Conservation (phyloP, 495 filamentous ascomycete species). For the Rhizodiscina lignyota region DNA sequence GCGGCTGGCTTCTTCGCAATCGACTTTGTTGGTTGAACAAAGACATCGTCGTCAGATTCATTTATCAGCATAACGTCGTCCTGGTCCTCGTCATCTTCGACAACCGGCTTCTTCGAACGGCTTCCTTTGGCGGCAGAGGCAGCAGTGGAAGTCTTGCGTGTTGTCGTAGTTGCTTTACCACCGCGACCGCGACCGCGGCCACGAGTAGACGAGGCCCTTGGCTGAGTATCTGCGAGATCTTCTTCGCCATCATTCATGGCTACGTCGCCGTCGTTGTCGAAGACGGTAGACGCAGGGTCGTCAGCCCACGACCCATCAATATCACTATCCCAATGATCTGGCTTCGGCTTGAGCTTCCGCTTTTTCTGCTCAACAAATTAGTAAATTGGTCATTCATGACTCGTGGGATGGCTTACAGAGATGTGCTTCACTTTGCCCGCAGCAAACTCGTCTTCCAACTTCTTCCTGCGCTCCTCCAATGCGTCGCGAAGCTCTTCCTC, state of each 20-base stretch:
- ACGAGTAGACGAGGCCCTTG: slow-evolving; percentile 13
- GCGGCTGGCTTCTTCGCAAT: slow-evolving; percentile 20
- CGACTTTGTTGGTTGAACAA: slow-evolving; percentile 25
- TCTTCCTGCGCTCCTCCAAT: slow-evolving; percentile 8
- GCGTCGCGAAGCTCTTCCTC: slow-evolving; percentile 22
- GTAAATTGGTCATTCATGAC: no score
- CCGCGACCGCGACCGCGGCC: slow-evolving; percentile 20
- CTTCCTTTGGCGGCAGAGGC: not conserved
- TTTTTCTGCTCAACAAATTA: no score
- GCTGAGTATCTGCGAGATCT: slow-evolving; percentile 20
- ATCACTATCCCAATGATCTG: slow-evolving; percentile 74
- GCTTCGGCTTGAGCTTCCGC: slow-evolving; percentile 55
- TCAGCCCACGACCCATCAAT: slow-evolving; percentile 74
- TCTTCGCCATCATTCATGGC: slow-evolving; percentile 29
- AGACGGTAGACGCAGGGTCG: slow-evolving; percentile 51
- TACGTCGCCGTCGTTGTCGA: slow-evolving; percentile 35
- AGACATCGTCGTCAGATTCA: slow-evolving; percentile 46
- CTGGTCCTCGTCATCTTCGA: slow-evolving; percentile 34
- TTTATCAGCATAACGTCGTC: slow-evolving; percentile 30
- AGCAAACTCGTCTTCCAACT: slow-evolving; percentile 32
- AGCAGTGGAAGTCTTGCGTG: slow-evolving; percentile 20
- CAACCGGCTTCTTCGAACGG: slow-evolving; percentile 1
- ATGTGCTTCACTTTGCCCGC: slow-evolving; percentile 16
- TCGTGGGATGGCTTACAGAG: no score
- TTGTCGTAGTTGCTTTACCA: slow-evolving; percentile 29